Base-by-base conservation (phyloP, 2,329 filamentous ascomycete species). In the Dryadomyces quercivorus region DNA sequence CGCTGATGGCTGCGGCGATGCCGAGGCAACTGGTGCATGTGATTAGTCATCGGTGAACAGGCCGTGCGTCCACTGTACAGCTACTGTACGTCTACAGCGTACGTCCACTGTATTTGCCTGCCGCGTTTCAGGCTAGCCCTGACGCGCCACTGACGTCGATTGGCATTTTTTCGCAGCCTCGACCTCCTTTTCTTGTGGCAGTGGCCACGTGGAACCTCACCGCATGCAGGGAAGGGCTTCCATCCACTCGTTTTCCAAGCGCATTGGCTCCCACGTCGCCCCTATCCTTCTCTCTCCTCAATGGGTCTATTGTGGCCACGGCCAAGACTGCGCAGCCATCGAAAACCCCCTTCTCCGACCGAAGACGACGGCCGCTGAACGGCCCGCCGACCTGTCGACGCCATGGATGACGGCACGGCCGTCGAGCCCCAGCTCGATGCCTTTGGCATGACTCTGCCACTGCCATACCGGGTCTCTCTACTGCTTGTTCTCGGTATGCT, bases 391-490 rank as follows among this genome's bases (percentile, higher is more conserved):
- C 26, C n/a, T 13, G 26, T 31, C 46, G 31, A 50, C 62, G 63
- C 66, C 66, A 88, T 88, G 84, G 84, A 88, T 72, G 84, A 81
- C 72, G 84, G 88, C 73, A 81, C 82, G 58, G 79, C 80, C 62
- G 82, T 86, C 62, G 84, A 86, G 71, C 68, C 75, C 58, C 70
- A 75, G 71, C 81, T 95, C 69, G 91, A 96, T 77, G 78, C 81
- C 69, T 93, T 96, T 76, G 91, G 87, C 77, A 75, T 88, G 66
- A 77, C 86, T 59, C 84, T 97, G 61, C 93, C 92, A 52, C 76
- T 97, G 58, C 92, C 93, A 46, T 95, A 92, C 69, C 85, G 92
- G 61, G 82, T 96, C 56, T 88, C 89, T 57, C 80, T 94, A 61
- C 85, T 96, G 63, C 73, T 93, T 59, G 85, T 95, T 53, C 73